Evolutionary conservation across 192 early-diverging fungal species (phyloP), one percentile per base, ranked within the genome.

Genomic region (Irineochytrium annulatum): DNA sequence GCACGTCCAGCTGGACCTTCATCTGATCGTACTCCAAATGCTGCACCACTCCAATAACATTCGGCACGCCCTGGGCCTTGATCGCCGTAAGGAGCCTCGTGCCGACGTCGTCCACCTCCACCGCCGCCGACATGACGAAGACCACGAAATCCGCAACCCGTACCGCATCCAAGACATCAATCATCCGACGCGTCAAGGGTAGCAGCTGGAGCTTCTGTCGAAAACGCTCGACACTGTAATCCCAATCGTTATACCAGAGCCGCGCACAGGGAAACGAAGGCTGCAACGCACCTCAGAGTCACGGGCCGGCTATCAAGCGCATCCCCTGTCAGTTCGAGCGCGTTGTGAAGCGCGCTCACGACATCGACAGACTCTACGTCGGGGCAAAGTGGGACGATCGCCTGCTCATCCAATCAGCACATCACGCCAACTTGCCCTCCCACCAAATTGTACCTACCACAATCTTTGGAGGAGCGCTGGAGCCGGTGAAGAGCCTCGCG

Each of bases 41-140:
- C 77, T 88, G 77, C 33, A 57, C 43, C 26, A 56, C 35, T 19
- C 54, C 76, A 28, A 94, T 76, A 34, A 86, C 81, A 2, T 84
- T 80, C 0, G 89, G 80, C 17, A 95, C 85, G 56, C 93, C 94
- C 69, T 95, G 93, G 44, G 87, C 83, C 69, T 91, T 89, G 59
- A 99, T 87, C 29, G 89, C 83, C 33, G 80, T 79, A 67, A 99
- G 67, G 52, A 86, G 84, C 55, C 78, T 79, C 68, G 92, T 87
- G 37, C 96, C 96, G 81, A 95, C 95, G 34, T 77, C 79, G 67
- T 97, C 96, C 5, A 98, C 96, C 68, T 97, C 94, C 8, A 87
- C 86, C 2, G 86, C 80, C 16, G 93, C 91, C 43, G 92, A 94
- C 63, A 98, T 68, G 0, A 89, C 81, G 67, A 92, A 86, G 51